Evolutionary conservation across 805 yeast species (phyloP), one percentile per base, ranked within the genome.

Genomic region (Clavispora santaluciae): DNA sequence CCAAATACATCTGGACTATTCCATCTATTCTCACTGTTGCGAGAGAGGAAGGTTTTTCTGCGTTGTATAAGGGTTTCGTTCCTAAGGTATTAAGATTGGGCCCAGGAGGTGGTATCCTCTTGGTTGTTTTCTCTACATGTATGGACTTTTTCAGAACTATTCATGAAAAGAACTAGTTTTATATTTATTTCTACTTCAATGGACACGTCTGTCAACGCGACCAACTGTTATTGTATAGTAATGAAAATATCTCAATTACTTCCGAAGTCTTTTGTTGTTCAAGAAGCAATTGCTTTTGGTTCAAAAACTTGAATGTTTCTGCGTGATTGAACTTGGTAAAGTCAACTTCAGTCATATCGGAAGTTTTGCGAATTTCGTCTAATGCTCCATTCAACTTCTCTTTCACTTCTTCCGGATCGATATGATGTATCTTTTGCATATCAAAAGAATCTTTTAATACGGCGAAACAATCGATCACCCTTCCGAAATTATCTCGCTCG

Each of bases 61-160:
- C 98, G 6, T 76, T 93, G 44, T 91, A 90, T 68, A 91, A 90
- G 71, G 99, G 99, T 30, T 91, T 93, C 78, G 61, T 90, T 49
- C 99, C 99, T 53, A 93, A 93, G 74, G 97, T 93, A 10, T 74
- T 93, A 60, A 83, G 99, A 77, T 75, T 93, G 52, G 99, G 98
- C 36, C 99, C 99, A 46, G 99, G 99, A 59, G 99, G 99, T 64
- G 99, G 99, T 73, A 89, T 93, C 53, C 72, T 93, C 58, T 76
- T 93, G 62, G 98, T 93, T 36, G 99, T 93, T n/a, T 93, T 89
- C 75, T 88, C 96, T 33, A 74, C 88, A 18, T 81, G 90, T 49
- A 89, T 90, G 95, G 96, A 90, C 62, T 87, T 88, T 72, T 93
- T 93, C 75, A 79, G 90, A 71, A 67, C 67, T n/a, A 31, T 65